These are phyloP conservation scores for Quercus tomentella DNA, from an alignment of 331 rosid species.

Conservation along the genomic window DNA sequence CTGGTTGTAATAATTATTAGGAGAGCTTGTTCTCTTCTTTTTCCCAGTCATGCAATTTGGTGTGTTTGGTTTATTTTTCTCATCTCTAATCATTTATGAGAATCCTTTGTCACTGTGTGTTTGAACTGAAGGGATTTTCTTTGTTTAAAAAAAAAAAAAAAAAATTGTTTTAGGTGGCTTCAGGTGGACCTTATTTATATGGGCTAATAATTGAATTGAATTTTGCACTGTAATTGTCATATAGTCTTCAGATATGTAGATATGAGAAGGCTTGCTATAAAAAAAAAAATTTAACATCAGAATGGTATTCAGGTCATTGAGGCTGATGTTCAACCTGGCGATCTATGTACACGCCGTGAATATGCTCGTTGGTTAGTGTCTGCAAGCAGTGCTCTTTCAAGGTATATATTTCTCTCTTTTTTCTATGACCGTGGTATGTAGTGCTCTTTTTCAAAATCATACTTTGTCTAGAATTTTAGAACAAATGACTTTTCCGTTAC, in stretches of 20 bases:
- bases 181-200: background rate
- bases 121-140: background rate
- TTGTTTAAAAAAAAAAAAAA: background rate
- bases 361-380: conserved; percentile 96
- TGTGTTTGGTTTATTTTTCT: background rate
- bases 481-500: conserved; percentile 16
- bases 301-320: conserved; percentile 69
- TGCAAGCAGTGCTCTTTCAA: conserved; percentile 88
- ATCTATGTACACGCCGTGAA: conserved; percentile 92
- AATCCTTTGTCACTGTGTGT: background rate
- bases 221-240: background rate
- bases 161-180: background rate
- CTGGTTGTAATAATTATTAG: background rate
- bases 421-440: conserved; percentile 16
- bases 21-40: background rate
- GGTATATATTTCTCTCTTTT: conserved; percentile 43
- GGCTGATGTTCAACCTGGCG: conserved; percentile 78
- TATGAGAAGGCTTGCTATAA: background rate
- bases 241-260: background rate
- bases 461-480: conserved; percentile 7
- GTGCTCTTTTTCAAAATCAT: background rate
- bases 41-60: background rate
- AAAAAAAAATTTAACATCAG: background rate
- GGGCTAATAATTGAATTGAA: background rate
- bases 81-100: background rate